These are phyloP conservation scores for Rhodotorula paludigena DNA, from an alignment of 768 basidiomycete genomes.

Conservation along the genomic window DNA sequence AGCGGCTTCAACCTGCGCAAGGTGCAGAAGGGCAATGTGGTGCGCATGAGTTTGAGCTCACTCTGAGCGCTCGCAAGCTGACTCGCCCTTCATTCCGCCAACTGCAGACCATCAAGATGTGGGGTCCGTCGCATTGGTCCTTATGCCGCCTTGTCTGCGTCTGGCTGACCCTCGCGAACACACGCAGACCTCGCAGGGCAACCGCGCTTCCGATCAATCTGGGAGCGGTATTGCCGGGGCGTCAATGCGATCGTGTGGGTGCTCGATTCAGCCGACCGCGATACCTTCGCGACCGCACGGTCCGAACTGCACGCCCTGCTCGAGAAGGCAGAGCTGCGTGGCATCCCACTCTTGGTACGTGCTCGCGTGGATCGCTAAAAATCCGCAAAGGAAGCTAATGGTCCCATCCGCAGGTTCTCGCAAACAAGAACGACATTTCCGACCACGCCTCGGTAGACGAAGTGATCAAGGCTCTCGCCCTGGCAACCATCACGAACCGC, in stretches of 20 bases:
- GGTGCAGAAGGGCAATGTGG: conserved; percentile 29
- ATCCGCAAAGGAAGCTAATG: too few relatives aligned
- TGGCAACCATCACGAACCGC: conserved; percentile 19
- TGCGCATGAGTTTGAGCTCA: background rate
- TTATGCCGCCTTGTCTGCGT: background rate
- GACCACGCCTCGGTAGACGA: conserved; percentile 27
- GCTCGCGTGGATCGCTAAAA: background rate
- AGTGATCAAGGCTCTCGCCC: conserved; percentile 21
- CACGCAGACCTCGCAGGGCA: conserved; percentile 35
- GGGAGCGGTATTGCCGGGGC: conserved; percentile 39
- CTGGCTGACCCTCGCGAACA: background rate
- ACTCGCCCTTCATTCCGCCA: too few relatives aligned
- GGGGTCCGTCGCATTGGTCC: conserved; percentile 14
- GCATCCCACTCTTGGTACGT: conserved; percentile 32
- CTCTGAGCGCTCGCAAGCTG: too few relatives aligned
- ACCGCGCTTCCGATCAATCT: conserved; percentile 38
- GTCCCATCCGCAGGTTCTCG: conserved; percentile 31
- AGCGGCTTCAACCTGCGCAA: conserved; percentile 38
- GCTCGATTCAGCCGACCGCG: conserved; percentile 31
- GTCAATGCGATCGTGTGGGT: conserved; percentile 32
- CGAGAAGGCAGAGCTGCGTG: conserved; percentile 18
- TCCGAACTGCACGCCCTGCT: conserved; percentile 23
- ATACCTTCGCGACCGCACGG: conserved; percentile 22
- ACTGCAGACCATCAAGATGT: conserved; percentile 36
- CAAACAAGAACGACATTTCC: conserved; percentile 35